phyloP scores from a whole-genome alignment of 768 basidiomycete species.

The Boletus coccyginus region DNA sequence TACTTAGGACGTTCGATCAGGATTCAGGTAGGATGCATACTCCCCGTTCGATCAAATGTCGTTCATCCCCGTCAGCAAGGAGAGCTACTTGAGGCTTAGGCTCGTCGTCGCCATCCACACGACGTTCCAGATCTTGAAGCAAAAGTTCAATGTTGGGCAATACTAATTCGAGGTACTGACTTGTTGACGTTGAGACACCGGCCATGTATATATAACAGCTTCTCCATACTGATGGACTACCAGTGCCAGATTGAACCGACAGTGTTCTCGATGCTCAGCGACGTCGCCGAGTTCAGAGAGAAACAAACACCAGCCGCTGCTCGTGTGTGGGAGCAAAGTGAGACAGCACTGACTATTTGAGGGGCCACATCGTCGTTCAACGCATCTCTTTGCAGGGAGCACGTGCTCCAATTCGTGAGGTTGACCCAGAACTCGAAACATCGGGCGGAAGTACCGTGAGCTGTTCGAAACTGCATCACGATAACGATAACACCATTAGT shows the following conservation, averaged over 20 bases:
- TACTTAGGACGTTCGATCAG: constrained; percentile 63
- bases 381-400: no score
- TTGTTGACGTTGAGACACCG: background rate
- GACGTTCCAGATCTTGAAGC: constrained; percentile 42
- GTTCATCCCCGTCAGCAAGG: constrained; percentile 48
- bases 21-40: no score
- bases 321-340: constrained; percentile 41
- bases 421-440: no score
- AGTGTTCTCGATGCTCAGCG: constrained; percentile 50
- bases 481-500: background rate
- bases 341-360: background rate
- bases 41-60: constrained; percentile 37
- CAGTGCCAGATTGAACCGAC: constrained; percentile 47
- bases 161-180: constrained; percentile 48
- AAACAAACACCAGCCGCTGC: constrained; percentile 37
- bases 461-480: background rate
- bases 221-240: constrained; percentile 9
- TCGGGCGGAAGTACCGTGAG: constrained; percentile 3
- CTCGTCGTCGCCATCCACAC: background rate
- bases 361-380: background rate
- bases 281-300: constrained; percentile 27
- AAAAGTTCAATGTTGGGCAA: constrained; percentile 50
- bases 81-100: constrained; percentile 46
- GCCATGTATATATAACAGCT: no score
- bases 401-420: constrained; percentile 14